phyloP scores from a whole-genome alignment of 73 alveolate genomes.

The Blepharisma japonicum region DNA sequence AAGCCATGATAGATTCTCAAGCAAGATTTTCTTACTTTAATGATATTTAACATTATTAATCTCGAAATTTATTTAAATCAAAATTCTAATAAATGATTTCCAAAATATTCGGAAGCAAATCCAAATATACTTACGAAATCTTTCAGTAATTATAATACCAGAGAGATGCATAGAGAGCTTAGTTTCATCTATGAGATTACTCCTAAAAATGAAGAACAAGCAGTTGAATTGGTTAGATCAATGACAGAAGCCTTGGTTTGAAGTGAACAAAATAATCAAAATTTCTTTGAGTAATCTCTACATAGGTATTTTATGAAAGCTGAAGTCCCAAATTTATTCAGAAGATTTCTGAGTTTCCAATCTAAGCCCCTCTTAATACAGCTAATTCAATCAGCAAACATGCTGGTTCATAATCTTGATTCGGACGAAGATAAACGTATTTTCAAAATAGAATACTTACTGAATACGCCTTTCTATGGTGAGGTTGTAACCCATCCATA shows the following conservation, averaged over 20 bases:
- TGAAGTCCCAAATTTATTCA: not conserved
- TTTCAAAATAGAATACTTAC: not conserved
- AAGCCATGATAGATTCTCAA: too few relatives aligned
- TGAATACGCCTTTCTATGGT: not conserved
- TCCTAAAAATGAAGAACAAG: not conserved
- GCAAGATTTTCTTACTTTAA: too few relatives aligned
- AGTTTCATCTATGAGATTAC: not conserved
- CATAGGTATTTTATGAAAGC: not conserved
- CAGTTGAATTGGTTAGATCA: not conserved
- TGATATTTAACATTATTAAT: too few relatives aligned
- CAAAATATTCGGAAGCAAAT: not conserved
- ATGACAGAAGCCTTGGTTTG: conserved; percentile 19
- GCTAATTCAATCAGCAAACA: not conserved
- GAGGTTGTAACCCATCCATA: not conserved
- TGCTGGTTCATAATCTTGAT: conserved; percentile 5
- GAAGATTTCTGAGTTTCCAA: not conserved
- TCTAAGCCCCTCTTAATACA: not conserved
- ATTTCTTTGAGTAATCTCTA: conserved; percentile 18
- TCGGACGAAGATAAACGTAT: not conserved
- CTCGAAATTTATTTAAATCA: too few relatives aligned
- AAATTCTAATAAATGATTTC: not conserved
- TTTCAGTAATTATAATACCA: not conserved
- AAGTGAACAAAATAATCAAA: conserved; percentile 5
- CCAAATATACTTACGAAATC: not conserved
- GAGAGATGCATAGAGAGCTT: conserved; percentile 17